Evolutionary conservation across 2,329 filamentous ascomycete genomes (phyloP).

Genomic region (Aureobasidium sp.): DNA sequence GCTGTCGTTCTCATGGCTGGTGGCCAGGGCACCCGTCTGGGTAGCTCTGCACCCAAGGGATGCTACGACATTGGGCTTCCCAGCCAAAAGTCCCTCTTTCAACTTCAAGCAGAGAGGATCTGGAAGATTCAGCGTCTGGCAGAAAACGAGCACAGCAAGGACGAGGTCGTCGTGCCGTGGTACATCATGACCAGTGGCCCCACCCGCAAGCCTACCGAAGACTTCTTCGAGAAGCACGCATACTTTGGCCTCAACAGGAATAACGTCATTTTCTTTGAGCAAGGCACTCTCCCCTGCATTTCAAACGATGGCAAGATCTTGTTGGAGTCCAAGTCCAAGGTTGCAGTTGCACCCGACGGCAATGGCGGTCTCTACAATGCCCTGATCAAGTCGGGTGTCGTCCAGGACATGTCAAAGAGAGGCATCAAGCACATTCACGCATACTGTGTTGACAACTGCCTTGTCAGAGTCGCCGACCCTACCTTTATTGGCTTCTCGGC

Average conservation of each 20-base stretch:
- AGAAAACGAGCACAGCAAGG: conserved; percentile 57
- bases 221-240: conserved; percentile 81
- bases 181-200: conserved; percentile 99
- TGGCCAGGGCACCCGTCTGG: conserved; percentile 88
- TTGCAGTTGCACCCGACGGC: conserved; percentile 92
- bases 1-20: conserved; percentile 94
- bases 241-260: conserved; percentile 84
- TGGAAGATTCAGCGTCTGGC: conserved; percentile 77
- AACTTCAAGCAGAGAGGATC: conserved; percentile 94
- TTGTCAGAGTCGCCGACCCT: conserved; percentile 97
- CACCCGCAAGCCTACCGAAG: conserved; percentile 82
- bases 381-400: conserved; percentile 69
- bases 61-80: conserved; percentile 95
- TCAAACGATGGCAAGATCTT: conserved; percentile 97
- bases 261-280: conserved; percentile 91
- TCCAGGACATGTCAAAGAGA: conserved; percentile 80
- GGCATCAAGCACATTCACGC: conserved; percentile 93
- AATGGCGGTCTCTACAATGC: conserved; percentile 97
- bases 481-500: conserved; percentile 92
- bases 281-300: conserved; percentile 93
- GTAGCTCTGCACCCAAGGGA: conserved; percentile 92
- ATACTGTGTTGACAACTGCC: conserved; percentile 98
- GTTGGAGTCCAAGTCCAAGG: conserved; percentile 79
- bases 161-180: conserved; percentile 72
- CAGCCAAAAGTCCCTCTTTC: conserved; percentile 89